phyloP scores from a whole-genome alignment of 768 basidiomycete genomes.

The Leucocoprinus birnbaumii region DNA sequence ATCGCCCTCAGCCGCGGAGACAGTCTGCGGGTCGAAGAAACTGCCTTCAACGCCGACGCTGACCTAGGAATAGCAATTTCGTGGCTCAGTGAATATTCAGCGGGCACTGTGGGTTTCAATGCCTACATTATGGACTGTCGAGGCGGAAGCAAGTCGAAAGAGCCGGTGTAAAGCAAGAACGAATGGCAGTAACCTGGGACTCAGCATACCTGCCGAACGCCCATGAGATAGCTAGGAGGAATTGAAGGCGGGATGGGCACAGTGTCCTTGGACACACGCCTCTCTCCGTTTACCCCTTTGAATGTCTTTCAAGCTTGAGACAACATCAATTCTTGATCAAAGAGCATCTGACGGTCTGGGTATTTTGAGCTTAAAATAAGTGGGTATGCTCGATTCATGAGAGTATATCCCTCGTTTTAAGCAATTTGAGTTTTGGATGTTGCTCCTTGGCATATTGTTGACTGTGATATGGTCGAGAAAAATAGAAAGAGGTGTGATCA shows the following conservation, averaged over 20 bases:
- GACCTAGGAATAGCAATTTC: conserved; percentile 22
- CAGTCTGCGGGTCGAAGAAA: conserved; percentile 32
- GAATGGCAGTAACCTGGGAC: too few relatives aligned
- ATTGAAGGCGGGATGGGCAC: too few relatives aligned
- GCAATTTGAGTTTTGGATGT: background rate
- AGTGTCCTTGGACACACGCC: background rate
- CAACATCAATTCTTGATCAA: too few relatives aligned
- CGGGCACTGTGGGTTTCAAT: background rate
- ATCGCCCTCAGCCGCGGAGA: conserved; percentile 30
- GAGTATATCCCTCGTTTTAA: conserved; percentile 2
- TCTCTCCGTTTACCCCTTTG: too few relatives aligned
- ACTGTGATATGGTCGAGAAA: too few relatives aligned
- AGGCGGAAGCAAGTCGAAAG: conserved; percentile 4
- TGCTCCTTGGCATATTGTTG: too few relatives aligned
- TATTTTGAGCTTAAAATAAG: background rate
- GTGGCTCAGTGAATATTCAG: background rate
- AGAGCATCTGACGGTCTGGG: background rate
- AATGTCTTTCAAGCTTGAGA: too few relatives aligned
- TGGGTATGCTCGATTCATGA: background rate
- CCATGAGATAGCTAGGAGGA: too few relatives aligned
- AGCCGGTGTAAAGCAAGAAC: too few relatives aligned
- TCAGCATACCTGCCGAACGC: too few relatives aligned
- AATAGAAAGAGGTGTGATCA: too few relatives aligned
- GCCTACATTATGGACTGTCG: conserved; percentile 15
- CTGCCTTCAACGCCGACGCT: conserved; percentile 36